These are phyloP conservation scores for Aspergillus fischeri DNA, from an alignment of 2,329 filamentous ascomycete species.

Conservation along the genomic window DNA sequence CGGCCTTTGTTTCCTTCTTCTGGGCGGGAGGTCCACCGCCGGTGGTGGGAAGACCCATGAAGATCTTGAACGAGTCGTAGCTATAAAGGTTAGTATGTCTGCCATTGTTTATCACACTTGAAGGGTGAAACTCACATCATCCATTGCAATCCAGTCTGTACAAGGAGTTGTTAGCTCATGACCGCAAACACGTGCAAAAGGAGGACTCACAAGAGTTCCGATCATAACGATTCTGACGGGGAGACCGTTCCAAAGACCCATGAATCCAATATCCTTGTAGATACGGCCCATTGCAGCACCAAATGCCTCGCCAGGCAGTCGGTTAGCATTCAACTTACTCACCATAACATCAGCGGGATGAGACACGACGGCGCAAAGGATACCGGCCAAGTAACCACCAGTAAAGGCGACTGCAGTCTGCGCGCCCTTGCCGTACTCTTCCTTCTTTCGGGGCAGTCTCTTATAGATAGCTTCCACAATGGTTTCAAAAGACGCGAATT, in stretches of 20 bases:
- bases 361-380: conserved; percentile 78
- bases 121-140: conserved; percentile 68
- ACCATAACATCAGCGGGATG: conserved; percentile 87
- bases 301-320: conserved; percentile 71
- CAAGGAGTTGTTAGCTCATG: conserved; percentile 14
- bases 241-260: conserved; percentile 86
- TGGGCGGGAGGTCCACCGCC: conserved; percentile 59
- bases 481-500: conserved; percentile 89
- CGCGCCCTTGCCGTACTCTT: conserved; percentile 72
- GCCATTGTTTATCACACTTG: not conserved
- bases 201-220: conserved; percentile 53
- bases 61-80: conserved; percentile 79
- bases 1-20: conserved; percentile 36
- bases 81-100: conserved; percentile 26
- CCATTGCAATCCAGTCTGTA: conserved; percentile 76
- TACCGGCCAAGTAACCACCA: conserved; percentile 81
- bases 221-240: conserved; percentile 89
- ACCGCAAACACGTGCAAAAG: not conserved
- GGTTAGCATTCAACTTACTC: conserved; percentile 80
- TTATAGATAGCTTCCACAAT: conserved; percentile 83
- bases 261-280: conserved; percentile 81
- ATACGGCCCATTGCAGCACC: conserved; percentile 73
- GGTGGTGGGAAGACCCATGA: conserved; percentile 81
- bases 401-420: conserved; percentile 84
- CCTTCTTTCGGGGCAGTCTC: conserved; percentile 69